Evolutionary conservation across 768 basidiomycete species (phyloP), one percentile per base, ranked within the genome.

Genomic region (Lentinula raphanica): DNA sequence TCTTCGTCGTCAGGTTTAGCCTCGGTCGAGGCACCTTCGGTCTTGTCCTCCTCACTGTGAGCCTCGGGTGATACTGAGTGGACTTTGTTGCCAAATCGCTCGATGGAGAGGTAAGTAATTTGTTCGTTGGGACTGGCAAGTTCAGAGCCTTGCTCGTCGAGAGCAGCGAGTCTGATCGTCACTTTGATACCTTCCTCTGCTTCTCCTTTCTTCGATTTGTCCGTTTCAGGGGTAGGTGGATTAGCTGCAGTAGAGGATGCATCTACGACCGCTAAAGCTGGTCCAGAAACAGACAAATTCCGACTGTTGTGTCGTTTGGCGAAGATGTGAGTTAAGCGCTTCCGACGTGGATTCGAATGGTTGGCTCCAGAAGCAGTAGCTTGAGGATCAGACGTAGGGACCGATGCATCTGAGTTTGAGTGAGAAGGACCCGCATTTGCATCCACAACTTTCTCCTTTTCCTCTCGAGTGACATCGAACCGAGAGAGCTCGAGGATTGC

Each of bases 101-200:
- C 84, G 60, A 98, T 81, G 58, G 94, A 89, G 45, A 97, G 76
- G 68, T 94, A 95, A 0, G 94, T 96, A 32, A 84, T 80, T 69
- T 98, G 94, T 60, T 94, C 90, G 66, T 98, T 98, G 3, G 80
- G 78, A 3, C 83, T 80, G 4, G 80, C 71, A 21, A 94, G 72
- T 63, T 83, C 83, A 61, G 79, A 78, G 59, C 87, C 90, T 32
- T 87, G 80, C 49, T 85, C 86, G 58, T 94, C 92, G 28, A 95
- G 74, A 3, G 92, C 94, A 19, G 87, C 88, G 36, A 97, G 78
- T 28, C 84, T 79, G 62, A 98, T 95, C 19, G 84, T 81, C 17
- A 92, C 81, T 60, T 85, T 82, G 32, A 95, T 86, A 12, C 92
- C 92, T 54, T 85, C 74, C 53, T 71, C 78, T n/a, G 71, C 70